Evolutionary conservation across 2,329 filamentous ascomycete species (phyloP), one percentile per base, ranked within the genome.

Genomic region (Fusarium hainanense): DNA sequence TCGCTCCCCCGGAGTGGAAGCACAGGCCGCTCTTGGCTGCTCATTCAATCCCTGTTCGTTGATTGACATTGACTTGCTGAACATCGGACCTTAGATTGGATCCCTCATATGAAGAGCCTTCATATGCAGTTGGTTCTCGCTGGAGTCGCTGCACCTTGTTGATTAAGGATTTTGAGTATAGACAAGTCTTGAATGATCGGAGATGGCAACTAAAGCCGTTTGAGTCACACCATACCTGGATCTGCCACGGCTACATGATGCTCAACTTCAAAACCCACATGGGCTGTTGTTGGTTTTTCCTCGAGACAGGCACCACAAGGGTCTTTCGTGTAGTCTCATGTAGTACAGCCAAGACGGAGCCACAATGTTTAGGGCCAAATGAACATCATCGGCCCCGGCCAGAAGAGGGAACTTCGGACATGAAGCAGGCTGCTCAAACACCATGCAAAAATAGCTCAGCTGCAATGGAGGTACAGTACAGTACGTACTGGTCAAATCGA

Each of bases 361-460:
- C 63, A 73, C 67, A 67, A 58, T 62, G 54, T 46, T 63, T 70
- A 61, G 51, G 59, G 58, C 63, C 37, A 66, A 47, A 66, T 61
- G 60, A 54, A 54, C 54, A 64, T 70, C 44, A 49, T 58, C 51
- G 66, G 68, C 62, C 59, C 69, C 56, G 62, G 69, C 61, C 47
- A 61, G 46, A 63, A 54, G 70, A 68, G 62, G 62, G 65, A 66
- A 72, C 72, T 51, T 54, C 48, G 41, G 56, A 63, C 54, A 63
- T 50, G 58, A 66, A 66, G 58, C 63, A 72, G 61, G 52, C 56
- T 69, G 40, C 62, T 65, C 60, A 49, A 57, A 42, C 50, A 49
- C 66, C 62, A 57, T 66, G 51, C 50, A 75, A 71, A 75, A 75
- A 75, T 75, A 73, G 70, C 74, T 75, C 73, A 74, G 62, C 62